Conservation (phyloP, 345 rosid species). For the Lenwebbia sp. region DNA sequence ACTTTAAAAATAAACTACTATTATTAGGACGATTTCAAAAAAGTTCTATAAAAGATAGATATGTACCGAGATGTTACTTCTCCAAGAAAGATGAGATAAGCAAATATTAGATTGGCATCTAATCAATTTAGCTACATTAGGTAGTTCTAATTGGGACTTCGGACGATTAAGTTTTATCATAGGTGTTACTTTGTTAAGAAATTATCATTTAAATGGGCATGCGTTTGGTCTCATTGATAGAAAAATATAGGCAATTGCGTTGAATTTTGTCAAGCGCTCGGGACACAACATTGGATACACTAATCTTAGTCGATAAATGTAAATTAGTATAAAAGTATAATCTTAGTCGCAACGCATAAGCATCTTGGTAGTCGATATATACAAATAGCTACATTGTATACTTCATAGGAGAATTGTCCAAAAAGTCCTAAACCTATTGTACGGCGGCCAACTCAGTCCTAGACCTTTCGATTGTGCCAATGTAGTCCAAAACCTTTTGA, state of each 20-base stretch:
- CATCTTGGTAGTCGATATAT: no score
- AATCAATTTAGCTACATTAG: background rate
- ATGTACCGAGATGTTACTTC: background rate
- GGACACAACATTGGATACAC: no score
- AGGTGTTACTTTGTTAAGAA: no score
- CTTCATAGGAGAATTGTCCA: background rate
- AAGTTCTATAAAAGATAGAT: background rate
- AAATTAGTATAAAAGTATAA: no score
- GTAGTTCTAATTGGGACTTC: background rate
- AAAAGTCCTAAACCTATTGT: background rate
- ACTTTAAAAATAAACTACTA: background rate
- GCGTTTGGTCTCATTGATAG: no score
- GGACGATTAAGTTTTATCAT: no score
- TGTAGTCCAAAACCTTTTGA: background rate
- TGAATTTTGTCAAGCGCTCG: no score
- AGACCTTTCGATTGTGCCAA: rapidly evolving
- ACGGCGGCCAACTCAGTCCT: rapidly evolving
- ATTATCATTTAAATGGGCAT: no score
- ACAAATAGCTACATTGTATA: no score
- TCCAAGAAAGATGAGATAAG: background rate
- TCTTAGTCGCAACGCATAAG: no score
- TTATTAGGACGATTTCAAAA: background rate
- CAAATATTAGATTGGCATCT: background rate
- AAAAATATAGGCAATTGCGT: no score
- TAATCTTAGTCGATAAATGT: no score